phyloP scores from a whole-genome alignment of 78 protist genomes.

The Dictyostelium purpureum region DNA sequence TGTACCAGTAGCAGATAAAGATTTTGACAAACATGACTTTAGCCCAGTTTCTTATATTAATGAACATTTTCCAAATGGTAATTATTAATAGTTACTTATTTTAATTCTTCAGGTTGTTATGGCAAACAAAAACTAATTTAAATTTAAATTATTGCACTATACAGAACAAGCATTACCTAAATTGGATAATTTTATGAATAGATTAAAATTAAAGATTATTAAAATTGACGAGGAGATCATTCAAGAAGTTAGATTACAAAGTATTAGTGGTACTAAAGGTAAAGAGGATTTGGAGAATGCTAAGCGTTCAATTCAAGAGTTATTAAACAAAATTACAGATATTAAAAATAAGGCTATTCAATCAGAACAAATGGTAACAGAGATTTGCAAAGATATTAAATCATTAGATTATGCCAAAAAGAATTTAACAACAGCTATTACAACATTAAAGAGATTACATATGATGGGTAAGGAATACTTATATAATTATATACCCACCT shows the following conservation, averaged over 20 bases:
- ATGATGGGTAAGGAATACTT: conserved; percentile 55
- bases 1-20: conserved; percentile 73
- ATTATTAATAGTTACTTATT: not conserved
- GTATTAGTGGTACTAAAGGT: conserved; percentile 61
- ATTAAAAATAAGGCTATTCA: conserved; percentile 86
- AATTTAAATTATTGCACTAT: not conserved
- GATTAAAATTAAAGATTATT: conserved; percentile 43
- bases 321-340: conserved; percentile 80
- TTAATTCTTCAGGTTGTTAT: too few species aligned
- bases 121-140: conserved; percentile 10
- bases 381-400: conserved; percentile 91
- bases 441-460: conserved; percentile 86
- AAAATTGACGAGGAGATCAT: conserved; percentile 77
- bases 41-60: conserved; percentile 87
- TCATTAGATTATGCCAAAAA: conserved; percentile 92
- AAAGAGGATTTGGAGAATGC: conserved; percentile 85
- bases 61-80: conserved; percentile 79
- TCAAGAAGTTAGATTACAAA: conserved; percentile 82
- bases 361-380: conserved; percentile 91
- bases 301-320: conserved; percentile 73
- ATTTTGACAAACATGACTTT: conserved; percentile 84
- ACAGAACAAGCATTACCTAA: conserved; percentile 40
- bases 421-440: conserved; percentile 88
- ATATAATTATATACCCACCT: not conserved
- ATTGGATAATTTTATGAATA: conserved; percentile 38